Conservation (phyloP, 129 eudicot species). For the Rutidosis leptorrhynchoides region DNA sequence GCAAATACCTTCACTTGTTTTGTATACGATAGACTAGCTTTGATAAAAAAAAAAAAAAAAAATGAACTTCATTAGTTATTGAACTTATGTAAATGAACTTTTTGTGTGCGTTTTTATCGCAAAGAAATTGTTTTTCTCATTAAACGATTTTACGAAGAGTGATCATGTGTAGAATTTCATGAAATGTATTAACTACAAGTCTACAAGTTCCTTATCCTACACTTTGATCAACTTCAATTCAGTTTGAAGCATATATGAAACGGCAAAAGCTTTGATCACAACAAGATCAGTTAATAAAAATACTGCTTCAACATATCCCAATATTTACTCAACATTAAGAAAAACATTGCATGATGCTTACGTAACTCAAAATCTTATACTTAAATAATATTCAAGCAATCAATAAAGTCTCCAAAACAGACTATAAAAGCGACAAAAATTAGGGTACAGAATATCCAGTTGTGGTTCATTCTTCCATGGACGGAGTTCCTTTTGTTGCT, state of each 20-base stretch:
- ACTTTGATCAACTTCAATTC: neutral
- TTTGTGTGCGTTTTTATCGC: no score
- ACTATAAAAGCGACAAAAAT: slow-evolving; percentile 9
- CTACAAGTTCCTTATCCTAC: neutral
- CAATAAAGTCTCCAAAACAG: slow-evolving; percentile 8
- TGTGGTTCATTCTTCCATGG: slow-evolving; percentile 55
- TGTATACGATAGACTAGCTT: no score
- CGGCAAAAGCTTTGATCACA: neutral
- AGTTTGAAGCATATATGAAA: neutral
- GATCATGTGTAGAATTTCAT: neutral
- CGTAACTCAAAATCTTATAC: slow-evolving; percentile 1
- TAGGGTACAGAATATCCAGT: neutral
- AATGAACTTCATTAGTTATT: neutral
- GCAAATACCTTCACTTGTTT: no score
- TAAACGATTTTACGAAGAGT: no score
- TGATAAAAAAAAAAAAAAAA: no score
- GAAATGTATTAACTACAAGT: neutral
- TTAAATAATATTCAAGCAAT: slow-evolving; percentile 16
- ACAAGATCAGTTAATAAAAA: neutral
- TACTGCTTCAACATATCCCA: neutral
- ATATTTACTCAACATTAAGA: slow-evolving; percentile 23
- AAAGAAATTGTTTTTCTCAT: neutral
- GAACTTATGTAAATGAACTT: neutral
- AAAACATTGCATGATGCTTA: neutral
- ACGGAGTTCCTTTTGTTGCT: slow-evolving; percentile 36